A percentile compares a stretch with the other conserved stretches of the same genome.
phyloP scores from a whole-genome alignment of 1,284 basidiomycete species.

The Cutaneotrichosporon cavernicola region DNA sequence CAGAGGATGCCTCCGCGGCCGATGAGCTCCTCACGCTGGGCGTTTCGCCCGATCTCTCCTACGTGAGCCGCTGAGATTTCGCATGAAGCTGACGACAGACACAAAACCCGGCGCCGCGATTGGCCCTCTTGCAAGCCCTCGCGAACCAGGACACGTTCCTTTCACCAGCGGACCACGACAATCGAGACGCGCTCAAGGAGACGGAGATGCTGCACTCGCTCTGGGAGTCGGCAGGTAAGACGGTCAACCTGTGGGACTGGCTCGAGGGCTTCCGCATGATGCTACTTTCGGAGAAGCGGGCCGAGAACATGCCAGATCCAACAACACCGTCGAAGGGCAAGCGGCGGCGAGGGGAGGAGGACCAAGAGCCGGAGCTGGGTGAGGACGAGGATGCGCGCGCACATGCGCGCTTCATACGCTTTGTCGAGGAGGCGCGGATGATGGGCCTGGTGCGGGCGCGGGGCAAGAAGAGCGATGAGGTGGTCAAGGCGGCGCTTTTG shows the following conservation, averaged over 20 bases:
- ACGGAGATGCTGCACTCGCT: constrained; percentile 39
- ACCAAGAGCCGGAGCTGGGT: constrained; percentile 2
- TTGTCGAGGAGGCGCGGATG: constrained; percentile 49
- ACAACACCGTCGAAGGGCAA: background rate
- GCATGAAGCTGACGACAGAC: constrained; percentile 11
- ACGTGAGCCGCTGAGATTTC: background rate
- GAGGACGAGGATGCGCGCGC: constrained; percentile 35
- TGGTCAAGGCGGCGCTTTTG: constrained; percentile 42
- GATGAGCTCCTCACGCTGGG: constrained; percentile 2
- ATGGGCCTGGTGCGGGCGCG: constrained; percentile 43
- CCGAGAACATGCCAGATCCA: constrained; percentile 2
- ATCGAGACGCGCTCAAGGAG: constrained; percentile 28
- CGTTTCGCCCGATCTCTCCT: background rate
- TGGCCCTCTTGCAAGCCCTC: constrained; percentile 24
- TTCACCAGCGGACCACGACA: background rate
- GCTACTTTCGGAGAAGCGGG: constrained; percentile 17
- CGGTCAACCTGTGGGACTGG: constrained; percentile 51
- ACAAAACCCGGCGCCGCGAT: constrained; percentile 25
- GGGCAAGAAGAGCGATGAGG: constrained; percentile 40
- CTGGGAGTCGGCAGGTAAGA: constrained; percentile 41
- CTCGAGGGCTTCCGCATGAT: constrained; percentile 39
- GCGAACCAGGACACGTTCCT: constrained; percentile 17
- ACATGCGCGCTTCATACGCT: constrained; percentile 47
- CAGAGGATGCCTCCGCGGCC: background rate
- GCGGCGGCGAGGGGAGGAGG: constrained; percentile 11